Base-by-base conservation (phyloP, 352 stramenopile species). In the Elongisporangium undulatum region DNA sequence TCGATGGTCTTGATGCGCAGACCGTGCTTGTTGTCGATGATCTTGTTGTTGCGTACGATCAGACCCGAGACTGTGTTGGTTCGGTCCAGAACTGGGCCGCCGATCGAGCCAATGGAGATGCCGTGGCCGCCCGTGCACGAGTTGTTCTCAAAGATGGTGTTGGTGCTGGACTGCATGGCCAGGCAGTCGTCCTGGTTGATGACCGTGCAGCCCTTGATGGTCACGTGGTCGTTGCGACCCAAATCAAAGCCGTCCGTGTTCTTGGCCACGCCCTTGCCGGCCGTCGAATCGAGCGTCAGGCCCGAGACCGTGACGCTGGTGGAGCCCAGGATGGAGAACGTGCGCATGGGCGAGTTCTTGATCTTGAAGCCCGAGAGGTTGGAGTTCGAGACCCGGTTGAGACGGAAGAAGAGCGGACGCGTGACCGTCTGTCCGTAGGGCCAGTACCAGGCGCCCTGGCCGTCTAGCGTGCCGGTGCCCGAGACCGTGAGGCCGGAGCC, bases 221-320 rank as follows among this genome's bases (percentile, higher is more conserved):
- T 69, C n/a, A 75, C 48, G 56, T 58, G 51, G 41, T 58, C 55
- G 56, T 69, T 68, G 10, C 17, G 17, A 54, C 59, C 58, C 13
- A 75, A 34, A 16, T 71, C 64, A 34, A 75, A 75, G 58, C 58
- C 70, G 55, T 72, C 70, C 53, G 70, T 72, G 55, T 77, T 77
- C 45, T 69, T 69, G 24, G 64, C 66, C 22, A 69, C 23, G 12
- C 55, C 62, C 51, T 63, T 41, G 22, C 66, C 67, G 8, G 58
- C 49, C 15, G 52, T 67, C 12, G 62, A 64, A 59, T 71, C 59
- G 20, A 74, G 56, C 21, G 59, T 71, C n/a, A 74, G 58, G 1
- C 63, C 56, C 3, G 41, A 48, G 51, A 70, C 16, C 19, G 58
- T 71, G 1, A 53, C 68, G 49, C 48, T 13, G 2, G 24, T 51